A percentile compares a stretch with the other conserved stretches of the same genome.
These are phyloP conservation scores for Hypoxylon sp. DNA, from an alignment of 2,329 filamentous ascomycete species.

Conservation along the genomic window DNA sequence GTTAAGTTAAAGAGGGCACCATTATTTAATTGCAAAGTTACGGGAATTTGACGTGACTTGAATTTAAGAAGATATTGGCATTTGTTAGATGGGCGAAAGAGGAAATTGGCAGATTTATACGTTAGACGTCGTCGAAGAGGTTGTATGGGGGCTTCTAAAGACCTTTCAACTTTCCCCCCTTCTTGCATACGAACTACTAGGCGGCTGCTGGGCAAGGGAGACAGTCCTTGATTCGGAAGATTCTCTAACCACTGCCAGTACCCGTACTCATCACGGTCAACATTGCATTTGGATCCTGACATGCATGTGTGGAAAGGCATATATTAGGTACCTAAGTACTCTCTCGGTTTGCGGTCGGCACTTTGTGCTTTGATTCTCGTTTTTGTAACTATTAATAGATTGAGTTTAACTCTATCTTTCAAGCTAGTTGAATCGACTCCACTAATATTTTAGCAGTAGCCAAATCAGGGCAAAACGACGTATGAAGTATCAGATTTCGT, in stretches of 20 bases:
- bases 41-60: too few relatives aligned
- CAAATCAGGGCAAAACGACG: background rate
- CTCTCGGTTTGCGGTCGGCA: background rate
- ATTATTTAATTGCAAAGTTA: too few relatives aligned
- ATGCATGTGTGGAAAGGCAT: background rate
- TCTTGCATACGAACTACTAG: too few relatives aligned
- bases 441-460: background rate
- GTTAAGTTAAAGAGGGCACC: too few relatives aligned
- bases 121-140: background rate
- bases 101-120: background rate
- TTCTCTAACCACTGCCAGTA: background rate
- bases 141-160: too few relatives aligned
- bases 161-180: too few relatives aligned
- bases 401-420: background rate
- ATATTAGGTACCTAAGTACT: background rate
- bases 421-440: background rate
- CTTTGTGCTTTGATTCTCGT: background rate
- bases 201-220: too few relatives aligned
- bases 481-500: background rate
- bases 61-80: too few relatives aligned
- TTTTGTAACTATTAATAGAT: constrained; percentile 1
- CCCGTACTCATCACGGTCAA: background rate
- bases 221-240: background rate
- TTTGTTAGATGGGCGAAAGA: background rate
- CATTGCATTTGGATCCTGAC: background rate